Base-by-base conservation (phyloP, 2,329 filamentous ascomycete genomes). In the Anthostomella pinea region DNA sequence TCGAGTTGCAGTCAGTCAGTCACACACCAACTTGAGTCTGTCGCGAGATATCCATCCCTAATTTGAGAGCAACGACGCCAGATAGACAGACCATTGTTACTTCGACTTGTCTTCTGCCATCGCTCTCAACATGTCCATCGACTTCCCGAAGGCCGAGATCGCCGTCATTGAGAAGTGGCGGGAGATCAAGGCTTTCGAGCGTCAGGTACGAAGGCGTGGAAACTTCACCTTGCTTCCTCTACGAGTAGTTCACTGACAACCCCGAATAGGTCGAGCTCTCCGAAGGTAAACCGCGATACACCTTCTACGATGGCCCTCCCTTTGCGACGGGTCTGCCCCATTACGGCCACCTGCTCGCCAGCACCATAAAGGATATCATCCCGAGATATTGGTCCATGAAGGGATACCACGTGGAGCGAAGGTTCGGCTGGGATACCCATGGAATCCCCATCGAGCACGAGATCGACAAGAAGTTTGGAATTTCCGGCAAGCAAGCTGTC, bases 341-440 rank as follows among this genome's bases (percentile, higher is more conserved):
- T 52, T 83, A 83, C 43, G 75, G 75, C 44, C 88, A 95, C 65
- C 69, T 95, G 35, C 74, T 95, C 49, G 86, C 91, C 23, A 95
- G 88, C 14, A 96, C 90, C 32, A 95, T 96, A 69, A 96, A 97
- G 66, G 91, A 96, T 63, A 93, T 95, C 43, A 95, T 97, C 50
- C 89, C 91, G 7, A 75, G 91, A 52, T 97, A 96, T 65, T 96
- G 90, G 88, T 89, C 89, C 33, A 95, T 95, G 90, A 94, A 94
- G 62, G 91, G 91, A 11, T 87, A 83, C 59, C 85, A 95, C 68
- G 90, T 96, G 34, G 87, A 93, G 69, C 79, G 91, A 48, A 79
- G 90, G 41, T 96, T 96, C 52, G 91, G 91, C 35, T 96, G 91
- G 91, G 91, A 96, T 43, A 88, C 90, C 2, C 91, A 96, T 59